Evolutionary conservation across 768 basidiomycete species (phyloP).

Genomic region (Piloderma croceum): DNA sequence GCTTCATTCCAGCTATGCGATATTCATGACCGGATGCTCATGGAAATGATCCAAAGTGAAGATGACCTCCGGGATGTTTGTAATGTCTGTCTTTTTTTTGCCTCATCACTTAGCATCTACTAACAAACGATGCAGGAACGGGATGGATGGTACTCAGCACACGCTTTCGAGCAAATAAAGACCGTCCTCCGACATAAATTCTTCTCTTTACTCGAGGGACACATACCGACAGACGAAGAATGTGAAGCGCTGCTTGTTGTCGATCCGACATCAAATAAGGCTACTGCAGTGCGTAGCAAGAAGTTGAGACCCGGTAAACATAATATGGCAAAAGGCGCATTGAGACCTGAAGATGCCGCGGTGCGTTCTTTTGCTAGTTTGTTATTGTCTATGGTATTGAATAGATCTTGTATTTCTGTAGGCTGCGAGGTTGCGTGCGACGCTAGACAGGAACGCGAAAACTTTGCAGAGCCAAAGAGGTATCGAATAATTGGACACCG

Average conservation of each 20-base stretch:
- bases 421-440: constrained; percentile 66
- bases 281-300: constrained; percentile 38
- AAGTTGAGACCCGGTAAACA: constrained; percentile 66
- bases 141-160: constrained; percentile 84
- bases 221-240: constrained; percentile 66
- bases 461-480: no score
- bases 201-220: constrained; percentile 69
- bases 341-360: constrained; percentile 78
- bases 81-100: constrained; percentile 40
- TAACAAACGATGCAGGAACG: constrained; percentile 47
- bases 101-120: neutral
- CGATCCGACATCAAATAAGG: constrained; percentile 33
- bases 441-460: constrained; percentile 43
- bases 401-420: constrained; percentile 19
- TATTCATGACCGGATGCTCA: constrained; percentile 80
- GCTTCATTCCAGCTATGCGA: constrained; percentile 95
- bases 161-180: constrained; percentile 79
- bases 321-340: constrained; percentile 84
- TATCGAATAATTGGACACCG: no score
- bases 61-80: constrained; percentile 65
- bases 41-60: constrained; percentile 71
- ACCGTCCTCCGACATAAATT: constrained; percentile 81
- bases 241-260: constrained; percentile 57
- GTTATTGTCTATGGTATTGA: neutral
- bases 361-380: constrained; percentile 34